Base-by-base conservation (phyloP, 805 yeast genomes). In the Candida dajiaensis region DNA sequence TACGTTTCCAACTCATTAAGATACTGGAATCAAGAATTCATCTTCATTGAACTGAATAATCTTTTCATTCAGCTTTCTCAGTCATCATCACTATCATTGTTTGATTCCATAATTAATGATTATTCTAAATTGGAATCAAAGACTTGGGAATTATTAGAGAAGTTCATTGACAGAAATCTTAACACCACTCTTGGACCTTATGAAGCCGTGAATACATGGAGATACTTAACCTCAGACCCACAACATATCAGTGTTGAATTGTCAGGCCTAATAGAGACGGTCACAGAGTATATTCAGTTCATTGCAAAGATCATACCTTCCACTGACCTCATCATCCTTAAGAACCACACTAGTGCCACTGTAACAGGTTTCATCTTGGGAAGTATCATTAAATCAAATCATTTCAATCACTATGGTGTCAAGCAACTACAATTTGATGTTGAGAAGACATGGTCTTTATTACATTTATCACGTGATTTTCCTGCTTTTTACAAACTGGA, bases 321-420 rank as follows among this genome's bases (percentile, higher is more conserved):
- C 19, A 48, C 50, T 18, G 58, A 52, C 2, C 50, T 54, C 15
- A 47, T 55, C 1, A 16, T 42, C 3, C 40, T 69, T 13, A 61
- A 58, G 26, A 58, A 58, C 35, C 55, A 55, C 23, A 35, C 62
- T 2, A 48, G 68, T 2, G 54, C 50, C 11, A 50, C 56, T 8
- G 48, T 67, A 26, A 58, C 68, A 0, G 62, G 61, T n/a, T 63
- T 61, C 40, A 58, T 67, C 40, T 51, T 63, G 18, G 68, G 67
- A 41, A 60, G 67, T 9, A 63, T 69, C 28, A 54, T 70, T 26
- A 69, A 69, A 46, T 48, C 63, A 21, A 70, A 69, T 44, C 66
- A 64, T 43, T 70, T 70, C 49, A 65, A 62, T 38, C 39, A 50
- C 10, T 15, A 47, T 2, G 73, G 73, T 2, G 46, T 68, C 12